Conservation (phyloP, 805 yeast genomes). For the Candida sonorensis region DNA sequence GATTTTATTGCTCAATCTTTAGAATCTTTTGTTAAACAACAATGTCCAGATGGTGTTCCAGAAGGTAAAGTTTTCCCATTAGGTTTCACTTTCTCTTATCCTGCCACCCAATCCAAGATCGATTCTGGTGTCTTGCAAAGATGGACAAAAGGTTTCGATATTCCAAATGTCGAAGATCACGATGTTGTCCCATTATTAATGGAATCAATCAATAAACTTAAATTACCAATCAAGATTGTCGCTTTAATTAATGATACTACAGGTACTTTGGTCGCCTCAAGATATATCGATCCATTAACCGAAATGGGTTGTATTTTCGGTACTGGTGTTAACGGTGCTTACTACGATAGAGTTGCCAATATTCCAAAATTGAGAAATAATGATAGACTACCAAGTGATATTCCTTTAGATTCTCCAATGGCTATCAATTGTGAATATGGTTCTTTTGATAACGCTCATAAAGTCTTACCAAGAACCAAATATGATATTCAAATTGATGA, state of each 20-base stretch:
- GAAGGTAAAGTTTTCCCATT: conserved; percentile 56
- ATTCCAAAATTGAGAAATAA: conserved; percentile 82
- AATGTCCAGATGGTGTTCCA: conserved; percentile 63
- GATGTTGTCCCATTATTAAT: conserved; percentile 92
- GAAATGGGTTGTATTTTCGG: conserved; percentile 98
- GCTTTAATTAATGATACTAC: conserved; percentile 97
- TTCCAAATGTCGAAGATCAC: conserved; percentile 89
- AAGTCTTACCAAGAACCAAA: conserved; percentile 82
- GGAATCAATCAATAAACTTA: conserved; percentile 56
- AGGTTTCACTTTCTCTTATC: conserved; percentile 96
- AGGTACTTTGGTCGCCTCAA: conserved; percentile 94
- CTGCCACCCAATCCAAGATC: conserved; percentile 76
- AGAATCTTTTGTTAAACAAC: conserved; percentile 59
- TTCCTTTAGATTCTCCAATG: conserved; percentile 67
- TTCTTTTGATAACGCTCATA: conserved; percentile 91
- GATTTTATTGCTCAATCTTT: conserved; percentile 84
- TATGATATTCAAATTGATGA: conserved; percentile 78
- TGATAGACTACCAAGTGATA: conserved; percentile 66
- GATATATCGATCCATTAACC: conserved; percentile 85
- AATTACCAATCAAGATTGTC: conserved; percentile 80
- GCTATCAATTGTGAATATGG: conserved; percentile 99
- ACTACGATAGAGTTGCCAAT: conserved; percentile 69
- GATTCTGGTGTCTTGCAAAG: conserved; percentile 86
- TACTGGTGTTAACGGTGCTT: conserved; percentile 98
- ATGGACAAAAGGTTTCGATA: conserved; percentile 99